Percentiles rank a stretch among this genome's conserved stretches.
phyloP scores from a whole-genome alignment of 495 filamentous ascomycete genomes.

The Talaromyces proteolyticus region DNA sequence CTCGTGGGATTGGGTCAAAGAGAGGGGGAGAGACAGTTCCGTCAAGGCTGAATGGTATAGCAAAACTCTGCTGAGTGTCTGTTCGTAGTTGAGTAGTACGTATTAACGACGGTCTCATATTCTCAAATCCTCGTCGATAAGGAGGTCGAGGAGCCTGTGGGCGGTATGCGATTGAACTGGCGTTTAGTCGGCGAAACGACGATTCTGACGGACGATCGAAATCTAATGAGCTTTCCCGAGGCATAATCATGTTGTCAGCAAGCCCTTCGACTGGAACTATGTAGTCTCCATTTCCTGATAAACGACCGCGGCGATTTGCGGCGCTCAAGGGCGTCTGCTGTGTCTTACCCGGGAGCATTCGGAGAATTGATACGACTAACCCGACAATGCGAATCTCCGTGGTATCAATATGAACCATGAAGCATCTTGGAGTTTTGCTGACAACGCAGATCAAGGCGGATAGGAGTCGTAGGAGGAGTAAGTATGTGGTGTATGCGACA shows the following conservation, averaged over 20 bases:
- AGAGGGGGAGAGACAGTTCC: not conserved
- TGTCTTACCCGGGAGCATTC: not conserved
- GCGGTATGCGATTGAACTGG: not conserved
- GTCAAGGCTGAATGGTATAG: not conserved
- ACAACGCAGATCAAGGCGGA: not conserved
- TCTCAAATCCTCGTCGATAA: slow-evolving; percentile 1
- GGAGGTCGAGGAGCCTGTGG: slow-evolving; percentile 4
- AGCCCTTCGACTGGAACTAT: not conserved
- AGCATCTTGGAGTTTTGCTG: not conserved
- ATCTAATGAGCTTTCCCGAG: slow-evolving; percentile 2
- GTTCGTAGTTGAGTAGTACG: not conserved
- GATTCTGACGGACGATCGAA: not conserved
- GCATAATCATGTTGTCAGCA: not conserved
- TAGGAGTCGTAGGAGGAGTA: slow-evolving; percentile 1
- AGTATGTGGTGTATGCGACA: not conserved
- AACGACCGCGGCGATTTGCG: not conserved
- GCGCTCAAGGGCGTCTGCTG: too few relatives aligned
- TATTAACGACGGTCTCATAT: not conserved
- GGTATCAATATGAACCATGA: not conserved
- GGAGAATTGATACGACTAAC: slow-evolving; percentile 1
- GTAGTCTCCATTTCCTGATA: not conserved
- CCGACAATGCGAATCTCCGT: not conserved
- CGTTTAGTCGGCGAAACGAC: not conserved
- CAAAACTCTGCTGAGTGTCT: not conserved
- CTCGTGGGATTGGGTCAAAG: slow-evolving; percentile 1